Conservation (phyloP, 345 rosid species). For the Hypericum androsaemum region DNA sequence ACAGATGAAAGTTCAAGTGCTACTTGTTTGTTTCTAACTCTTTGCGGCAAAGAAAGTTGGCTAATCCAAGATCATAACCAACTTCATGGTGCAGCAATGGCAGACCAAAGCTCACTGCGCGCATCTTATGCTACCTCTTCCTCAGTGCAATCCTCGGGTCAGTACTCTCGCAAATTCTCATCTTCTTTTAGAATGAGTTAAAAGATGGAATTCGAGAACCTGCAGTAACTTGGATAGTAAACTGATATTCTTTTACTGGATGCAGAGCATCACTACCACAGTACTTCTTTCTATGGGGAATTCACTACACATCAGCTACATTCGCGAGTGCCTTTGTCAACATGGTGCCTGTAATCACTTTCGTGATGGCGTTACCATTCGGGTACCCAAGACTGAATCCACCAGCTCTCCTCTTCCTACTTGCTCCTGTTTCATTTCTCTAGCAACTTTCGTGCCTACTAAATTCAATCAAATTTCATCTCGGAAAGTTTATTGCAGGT, state of each 20-base stretch:
- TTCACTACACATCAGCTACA: constrained; percentile 57
- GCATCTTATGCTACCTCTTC: constrained; percentile 41
- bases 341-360: constrained; percentile 55
- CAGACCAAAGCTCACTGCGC: constrained; percentile 42
- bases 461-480: no score
- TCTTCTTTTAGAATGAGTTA: not conserved
- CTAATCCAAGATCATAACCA: no score
- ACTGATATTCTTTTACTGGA: not conserved
- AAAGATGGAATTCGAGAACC: no score
- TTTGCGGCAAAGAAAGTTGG: no score
- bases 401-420: not conserved
- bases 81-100: constrained; percentile 33
- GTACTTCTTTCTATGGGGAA: constrained; percentile 50
- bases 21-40: no score
- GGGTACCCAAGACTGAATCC: constrained; percentile 21
- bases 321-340: constrained; percentile 54
- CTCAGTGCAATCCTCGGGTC: constrained; percentile 64
- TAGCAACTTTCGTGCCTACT: no score
- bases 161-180: constrained; percentile 8
- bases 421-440: no score
- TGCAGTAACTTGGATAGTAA: no score
- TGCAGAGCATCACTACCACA: constrained; percentile 54
- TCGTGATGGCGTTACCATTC: constrained; percentile 47
- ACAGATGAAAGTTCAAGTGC: no score
- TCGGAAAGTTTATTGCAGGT: constrained; percentile 19